Conservation (phyloP, 768 basidiomycete species). For the Suillus paluster region DNA sequence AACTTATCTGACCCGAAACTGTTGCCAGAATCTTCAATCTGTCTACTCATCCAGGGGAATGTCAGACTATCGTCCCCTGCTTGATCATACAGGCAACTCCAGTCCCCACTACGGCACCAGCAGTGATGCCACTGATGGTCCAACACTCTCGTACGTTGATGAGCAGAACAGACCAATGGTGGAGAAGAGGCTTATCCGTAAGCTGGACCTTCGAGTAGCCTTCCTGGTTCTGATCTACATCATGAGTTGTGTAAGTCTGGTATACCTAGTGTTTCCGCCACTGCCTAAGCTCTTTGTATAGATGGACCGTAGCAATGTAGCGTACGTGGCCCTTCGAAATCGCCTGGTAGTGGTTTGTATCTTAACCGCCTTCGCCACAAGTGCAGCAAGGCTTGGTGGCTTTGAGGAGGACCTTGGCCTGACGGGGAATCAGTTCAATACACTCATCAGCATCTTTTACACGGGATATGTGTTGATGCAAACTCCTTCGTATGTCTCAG, state of each 20-base stretch:
- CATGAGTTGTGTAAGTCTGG: conserved; percentile 47
- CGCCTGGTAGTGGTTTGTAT: neutral
- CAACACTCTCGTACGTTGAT: conserved; percentile 5
- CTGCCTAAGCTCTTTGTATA: conserved; percentile 25
- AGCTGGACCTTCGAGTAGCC: conserved; percentile 47
- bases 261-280: neutral
- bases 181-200: conserved; percentile 46
- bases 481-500: conserved; percentile 60
- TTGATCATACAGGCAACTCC: neutral
- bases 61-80: neutral
- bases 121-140: neutral
- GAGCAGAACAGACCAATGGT: conserved; percentile 42
- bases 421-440: conserved; percentile 64
- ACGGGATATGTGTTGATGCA: conserved; percentile 78
- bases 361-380: conserved; percentile 27
- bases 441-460: conserved; percentile 67
- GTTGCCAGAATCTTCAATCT: neutral
- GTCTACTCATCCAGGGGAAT: neutral
- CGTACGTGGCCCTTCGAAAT: conserved; percentile 40
- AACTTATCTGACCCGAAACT: too few species aligned
- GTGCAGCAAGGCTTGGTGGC: conserved; percentile 71
- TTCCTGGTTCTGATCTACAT: conserved; percentile 51
- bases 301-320: conserved; percentile 71
- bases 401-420: conserved; percentile 69
- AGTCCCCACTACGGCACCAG: neutral